These are phyloP conservation scores for Funneliformis geosporum DNA, from an alignment of 192 early-diverging fungal species.

Conservation along the genomic window DNA sequence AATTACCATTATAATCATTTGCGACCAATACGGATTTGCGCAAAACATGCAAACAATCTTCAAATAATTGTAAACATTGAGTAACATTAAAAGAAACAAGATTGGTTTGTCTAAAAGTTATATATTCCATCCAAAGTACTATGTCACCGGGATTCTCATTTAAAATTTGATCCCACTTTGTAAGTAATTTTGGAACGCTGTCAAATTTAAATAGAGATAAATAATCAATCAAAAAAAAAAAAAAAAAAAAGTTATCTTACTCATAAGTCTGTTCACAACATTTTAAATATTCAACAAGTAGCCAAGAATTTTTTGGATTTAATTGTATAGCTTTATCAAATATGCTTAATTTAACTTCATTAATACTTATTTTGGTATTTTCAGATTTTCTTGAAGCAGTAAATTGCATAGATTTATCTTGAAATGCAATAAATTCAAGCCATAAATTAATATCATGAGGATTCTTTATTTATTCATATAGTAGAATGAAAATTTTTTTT, in stretches of 20 bases:
- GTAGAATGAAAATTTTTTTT: neutral
- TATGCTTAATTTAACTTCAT: slow-evolving; percentile 56
- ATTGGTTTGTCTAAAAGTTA: slow-evolving; percentile 57
- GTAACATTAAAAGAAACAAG: slow-evolving; percentile 52
- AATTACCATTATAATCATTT: slow-evolving; percentile 8
- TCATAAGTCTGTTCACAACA: slow-evolving; percentile 51
- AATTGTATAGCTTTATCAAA: slow-evolving; percentile 54
- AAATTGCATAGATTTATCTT: slow-evolving; percentile 45
- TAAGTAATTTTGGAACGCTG: slow-evolving; percentile 43
- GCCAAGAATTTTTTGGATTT: slow-evolving; percentile 49
- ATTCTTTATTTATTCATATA: slow-evolving; percentile 34
- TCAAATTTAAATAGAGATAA: neutral
- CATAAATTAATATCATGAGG: slow-evolving; percentile 49
- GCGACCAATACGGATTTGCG: slow-evolving; percentile 27
- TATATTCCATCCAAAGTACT: slow-evolving; percentile 56
- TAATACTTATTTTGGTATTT: slow-evolving; percentile 42
- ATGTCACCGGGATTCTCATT: slow-evolving; percentile 40
- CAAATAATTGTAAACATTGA: slow-evolving; percentile 39
- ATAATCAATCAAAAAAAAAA: neutral
- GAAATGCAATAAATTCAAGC: slow-evolving; percentile 56
- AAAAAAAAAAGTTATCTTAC: slow-evolving; percentile 25
- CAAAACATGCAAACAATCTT: slow-evolving; percentile 47
- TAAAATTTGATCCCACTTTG: slow-evolving; percentile 56
- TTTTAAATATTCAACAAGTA: slow-evolving; percentile 50
- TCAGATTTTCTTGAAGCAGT: slow-evolving; percentile 29